These are phyloP conservation scores for Rhododendron henanense DNA, from an alignment of 148 eudicot species.

Conservation along the genomic window DNA sequence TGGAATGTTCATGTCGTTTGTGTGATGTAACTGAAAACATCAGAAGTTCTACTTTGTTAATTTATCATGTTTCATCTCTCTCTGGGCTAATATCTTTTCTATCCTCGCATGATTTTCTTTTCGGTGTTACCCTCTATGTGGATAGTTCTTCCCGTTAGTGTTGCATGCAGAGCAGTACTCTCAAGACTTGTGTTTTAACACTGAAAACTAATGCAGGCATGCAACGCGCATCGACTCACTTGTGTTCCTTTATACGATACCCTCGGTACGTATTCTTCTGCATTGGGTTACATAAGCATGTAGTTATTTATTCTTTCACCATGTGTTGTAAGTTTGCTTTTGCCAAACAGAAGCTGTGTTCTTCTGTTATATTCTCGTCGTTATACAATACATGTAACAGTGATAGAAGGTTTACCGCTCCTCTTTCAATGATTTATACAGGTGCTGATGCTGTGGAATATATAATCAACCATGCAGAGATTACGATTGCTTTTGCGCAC, in stretches of 20 bases:
- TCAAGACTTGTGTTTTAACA: constrained; percentile 8
- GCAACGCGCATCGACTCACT: constrained; percentile 90
- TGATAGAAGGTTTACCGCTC: constrained; percentile 1
- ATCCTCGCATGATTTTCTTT: not conserved
- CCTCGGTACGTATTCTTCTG: constrained; percentile 49
- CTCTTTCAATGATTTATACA: constrained; percentile 20
- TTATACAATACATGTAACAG: not conserved
- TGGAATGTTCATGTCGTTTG: not conserved
- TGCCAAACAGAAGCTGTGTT: not conserved
- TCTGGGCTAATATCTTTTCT: not conserved
- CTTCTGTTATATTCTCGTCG: not conserved
- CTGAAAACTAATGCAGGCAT: constrained; percentile 60
- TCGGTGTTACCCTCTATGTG: not conserved
- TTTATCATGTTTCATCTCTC: not conserved
- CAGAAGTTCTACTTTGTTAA: not conserved
- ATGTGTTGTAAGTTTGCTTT: not conserved
- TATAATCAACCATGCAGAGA: constrained; percentile 84
- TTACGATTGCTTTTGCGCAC: constrained; percentile 78
- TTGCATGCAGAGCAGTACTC: not conserved
- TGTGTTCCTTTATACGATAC: constrained; percentile 97
- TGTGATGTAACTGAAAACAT: not conserved
- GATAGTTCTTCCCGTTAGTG: not conserved
- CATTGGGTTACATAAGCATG: not conserved
- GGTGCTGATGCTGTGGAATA: constrained; percentile 97
- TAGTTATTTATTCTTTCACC: not conserved